These are phyloP conservation scores for Arabidopsis suecica DNA, from an alignment of 345 rosid genomes.

Conservation along the genomic window DNA sequence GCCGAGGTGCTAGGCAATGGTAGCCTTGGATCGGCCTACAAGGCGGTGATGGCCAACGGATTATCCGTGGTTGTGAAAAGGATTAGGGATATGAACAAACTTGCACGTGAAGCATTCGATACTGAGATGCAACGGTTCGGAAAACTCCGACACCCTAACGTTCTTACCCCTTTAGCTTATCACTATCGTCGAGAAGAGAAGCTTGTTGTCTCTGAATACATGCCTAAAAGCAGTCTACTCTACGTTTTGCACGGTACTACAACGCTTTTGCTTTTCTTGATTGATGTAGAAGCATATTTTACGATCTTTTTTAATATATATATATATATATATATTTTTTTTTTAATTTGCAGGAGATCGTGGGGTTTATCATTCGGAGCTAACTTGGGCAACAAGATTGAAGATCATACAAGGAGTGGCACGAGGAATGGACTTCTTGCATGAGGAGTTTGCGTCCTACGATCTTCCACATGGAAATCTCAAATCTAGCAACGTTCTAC, in stretches of 20 bases:
- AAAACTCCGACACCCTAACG: constrained; percentile 59
- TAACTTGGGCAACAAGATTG: constrained; percentile 67
- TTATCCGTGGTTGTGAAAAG: constrained; percentile 86
- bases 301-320: background rate
- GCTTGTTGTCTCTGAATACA: constrained; percentile 73
- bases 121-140: constrained; percentile 73
- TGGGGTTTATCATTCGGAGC: constrained; percentile 55
- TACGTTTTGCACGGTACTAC: constrained; percentile 76
- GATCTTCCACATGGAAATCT: constrained; percentile 87
- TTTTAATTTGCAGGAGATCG: constrained; percentile 51
- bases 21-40: constrained; percentile 85
- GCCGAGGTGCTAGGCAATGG: constrained; percentile 95
- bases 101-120: constrained; percentile 67
- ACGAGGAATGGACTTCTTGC: constrained; percentile 66
- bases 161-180: constrained; percentile 78
- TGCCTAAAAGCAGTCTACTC: constrained; percentile 82
- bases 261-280: background rate
- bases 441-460: constrained; percentile 54
- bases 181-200: constrained; percentile 87
- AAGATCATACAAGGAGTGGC: constrained; percentile 69
- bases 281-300: background rate
- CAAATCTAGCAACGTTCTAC: constrained; percentile 79
- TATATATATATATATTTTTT: too few species aligned
- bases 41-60: constrained; percentile 78
- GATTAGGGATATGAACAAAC: constrained; percentile 73